A percentile compares a stretch with the other conserved stretches of the same genome.
Conservation (phyloP, 1,139 yeast species). For the Martiniozyma asiatica region DNA sequence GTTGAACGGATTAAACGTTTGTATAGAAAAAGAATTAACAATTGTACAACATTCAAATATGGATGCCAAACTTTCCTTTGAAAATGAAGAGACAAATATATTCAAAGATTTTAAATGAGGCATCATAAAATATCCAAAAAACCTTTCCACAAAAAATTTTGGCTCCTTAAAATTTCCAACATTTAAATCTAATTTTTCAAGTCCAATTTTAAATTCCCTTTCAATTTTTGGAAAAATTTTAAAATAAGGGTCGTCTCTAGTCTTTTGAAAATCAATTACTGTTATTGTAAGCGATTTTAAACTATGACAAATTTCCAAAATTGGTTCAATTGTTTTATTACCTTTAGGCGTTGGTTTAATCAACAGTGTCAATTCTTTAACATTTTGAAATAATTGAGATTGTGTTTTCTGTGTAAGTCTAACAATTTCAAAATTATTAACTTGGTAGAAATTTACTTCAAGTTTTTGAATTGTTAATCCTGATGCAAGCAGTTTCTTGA, state of each 20-base stretch:
- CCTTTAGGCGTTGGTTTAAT: conserved; percentile 4
- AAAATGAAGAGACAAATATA: too few relatives aligned
- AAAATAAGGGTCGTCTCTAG: too few relatives aligned
- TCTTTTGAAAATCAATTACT: too few relatives aligned
- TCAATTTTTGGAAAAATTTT: too few relatives aligned
- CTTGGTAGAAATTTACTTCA: background rate
- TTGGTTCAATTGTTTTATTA: conserved; percentile 5
- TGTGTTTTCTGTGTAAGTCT: conserved; percentile 2
- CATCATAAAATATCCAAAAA: conserved; percentile 3
- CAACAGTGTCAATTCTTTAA: background rate
- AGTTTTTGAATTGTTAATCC: conserved; percentile 4
- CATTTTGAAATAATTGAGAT: conserved; percentile 1
- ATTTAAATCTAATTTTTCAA: too few relatives aligned
- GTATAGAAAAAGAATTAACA: too few relatives aligned
- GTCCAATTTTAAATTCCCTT: too few relatives aligned
- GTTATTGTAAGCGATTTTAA: too few relatives aligned
- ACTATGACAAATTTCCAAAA: conserved; percentile 4
- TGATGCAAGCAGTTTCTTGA: conserved; percentile 5
- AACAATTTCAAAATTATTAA: conserved; percentile 4
- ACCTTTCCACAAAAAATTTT: conserved; percentile 1
- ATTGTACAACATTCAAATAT: too few relatives aligned
- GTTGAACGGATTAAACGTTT: too few relatives aligned
- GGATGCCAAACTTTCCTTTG: too few relatives aligned
- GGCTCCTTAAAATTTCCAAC: background rate
- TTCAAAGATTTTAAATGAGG: conserved; percentile 1